Base-by-base conservation (phyloP, 2,329 filamentous ascomycete genomes). In the Colletotrichum sidae region DNA sequence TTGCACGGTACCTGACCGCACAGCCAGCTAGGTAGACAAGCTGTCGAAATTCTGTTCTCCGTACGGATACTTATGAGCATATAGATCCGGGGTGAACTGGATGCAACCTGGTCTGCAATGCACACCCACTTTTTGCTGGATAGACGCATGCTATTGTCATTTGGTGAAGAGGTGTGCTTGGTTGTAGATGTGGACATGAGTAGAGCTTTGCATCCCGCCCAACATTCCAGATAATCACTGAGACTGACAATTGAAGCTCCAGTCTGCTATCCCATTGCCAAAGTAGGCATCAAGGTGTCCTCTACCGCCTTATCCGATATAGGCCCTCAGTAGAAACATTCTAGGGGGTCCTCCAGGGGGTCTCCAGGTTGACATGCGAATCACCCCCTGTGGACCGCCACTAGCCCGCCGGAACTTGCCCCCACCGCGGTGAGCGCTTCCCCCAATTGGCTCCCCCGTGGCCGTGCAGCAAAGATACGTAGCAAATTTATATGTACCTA, bases 381-480 rank as follows among this genome's bases (percentile, higher is more conserved):
- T 55, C 62, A 46, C 47, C 58, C 46, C 58, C 37, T 55, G 57
- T 61, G 62, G 62, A 53, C 46, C 58, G 15, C 35, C 35, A 38
- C 52, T 49, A 61, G 63, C 17, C 45, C 41, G 13, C 52, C 41
- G 62, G 62, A 61, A 55, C 52, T 56, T 56, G 63, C 47, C 52
- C 46, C 39, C 46, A 56, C 52, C 38, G 53, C 59, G 49, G 25
- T 25, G 25, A 0, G 60, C 64, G 64, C 64, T 60, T 67, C 50
- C 60, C 54, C 39, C 42, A 42, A 55, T 37, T 47, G 47, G 10
- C n/a, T 39, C 62, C 64, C 53, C 64, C 64, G 64, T 67, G 60
- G 54, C 60, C 64, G 54, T 67, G 64, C 64, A 67, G 64, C 54
- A 15, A 57, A 51, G 55, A 65, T 65, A 64, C 60, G 64, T 60